Evolutionary conservation across 345 rosid genomes (phyloP).

Genomic region (Pugionium cornutum): DNA sequence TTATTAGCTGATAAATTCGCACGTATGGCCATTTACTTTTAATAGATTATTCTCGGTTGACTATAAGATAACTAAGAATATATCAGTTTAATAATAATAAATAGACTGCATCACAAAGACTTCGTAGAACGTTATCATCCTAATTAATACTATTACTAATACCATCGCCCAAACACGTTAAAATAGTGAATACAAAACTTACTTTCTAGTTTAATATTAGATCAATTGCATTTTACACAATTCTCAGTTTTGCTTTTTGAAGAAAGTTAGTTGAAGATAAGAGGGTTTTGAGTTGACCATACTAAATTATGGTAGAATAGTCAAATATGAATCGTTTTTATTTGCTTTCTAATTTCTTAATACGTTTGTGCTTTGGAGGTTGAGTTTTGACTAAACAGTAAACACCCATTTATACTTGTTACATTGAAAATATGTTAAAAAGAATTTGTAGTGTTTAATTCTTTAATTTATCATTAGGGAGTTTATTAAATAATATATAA

Average conservation of each 20-base stretch:
- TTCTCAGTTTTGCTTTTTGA: not conserved
- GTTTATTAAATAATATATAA: not conserved
- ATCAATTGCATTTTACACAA: not conserved
- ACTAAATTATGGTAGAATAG: constrained; percentile 1
- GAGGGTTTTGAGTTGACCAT: not conserved
- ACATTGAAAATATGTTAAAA: not conserved
- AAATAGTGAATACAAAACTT: no score
- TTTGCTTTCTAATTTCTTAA: constrained; percentile 8
- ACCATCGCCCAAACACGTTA: no score
- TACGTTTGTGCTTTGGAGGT: not conserved
- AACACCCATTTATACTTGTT: not conserved
- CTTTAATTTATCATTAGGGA: not conserved
- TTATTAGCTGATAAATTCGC: constrained; percentile 23
- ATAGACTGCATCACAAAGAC: no score
- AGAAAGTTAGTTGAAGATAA: constrained; percentile 1
- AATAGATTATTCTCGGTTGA: not conserved
- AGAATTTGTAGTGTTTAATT: not conserved
- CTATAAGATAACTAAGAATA: not conserved
- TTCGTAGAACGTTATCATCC: no score
- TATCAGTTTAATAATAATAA: not conserved
- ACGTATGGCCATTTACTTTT: constrained; percentile 24
- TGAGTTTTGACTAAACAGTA: not conserved
- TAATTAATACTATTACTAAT: no score
- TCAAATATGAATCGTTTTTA: constrained; percentile 8
- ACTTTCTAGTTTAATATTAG: not conserved